A percentile compares a stretch with the other conserved stretches of the same genome.
Conservation (phyloP, 2,329 filamentous ascomycete species). For the Aspergillus unguis region DNA sequence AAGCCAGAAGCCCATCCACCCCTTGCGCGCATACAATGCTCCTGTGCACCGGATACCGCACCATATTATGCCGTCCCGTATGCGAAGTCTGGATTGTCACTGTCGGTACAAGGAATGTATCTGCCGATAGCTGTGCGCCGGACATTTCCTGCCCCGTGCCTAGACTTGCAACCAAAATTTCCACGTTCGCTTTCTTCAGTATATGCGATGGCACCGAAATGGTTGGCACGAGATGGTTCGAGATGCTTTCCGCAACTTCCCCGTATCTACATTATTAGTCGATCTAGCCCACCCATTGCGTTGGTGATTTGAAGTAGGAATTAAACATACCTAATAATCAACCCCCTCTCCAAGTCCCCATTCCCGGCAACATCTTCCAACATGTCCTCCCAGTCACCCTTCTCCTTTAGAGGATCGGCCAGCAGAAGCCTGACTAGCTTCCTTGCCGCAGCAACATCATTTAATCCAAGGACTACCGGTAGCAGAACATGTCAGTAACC, state of each 20-base stretch:
- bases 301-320: background rate
- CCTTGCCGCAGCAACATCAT: conserved; percentile 50
- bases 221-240: conserved; percentile 52
- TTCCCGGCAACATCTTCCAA: conserved; percentile 50
- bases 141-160: conserved; percentile 49
- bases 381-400: conserved; percentile 65
- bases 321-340: conserved; percentile 59
- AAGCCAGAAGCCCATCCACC: conserved; percentile 58
- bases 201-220: conserved; percentile 55
- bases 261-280: conserved; percentile 47
- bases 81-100: conserved; percentile 66
- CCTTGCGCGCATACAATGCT: conserved; percentile 72
- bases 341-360: conserved; percentile 47
- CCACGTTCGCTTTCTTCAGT: conserved; percentile 56
- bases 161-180: conserved; percentile 57
- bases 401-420: conserved; percentile 64
- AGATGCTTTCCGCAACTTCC: conserved; percentile 47
- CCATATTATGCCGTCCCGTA: conserved; percentile 61
- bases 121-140: conserved; percentile 49
- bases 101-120: conserved; percentile 70
- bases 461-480: conserved; percentile 48
- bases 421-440: conserved; percentile 66
- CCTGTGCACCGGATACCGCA: conserved; percentile 81
- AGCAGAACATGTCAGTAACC: background rate
- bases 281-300: no score